phyloP scores from a whole-genome alignment of 2,329 filamentous ascomycete species.

The Epichloe coenophiala region DNA sequence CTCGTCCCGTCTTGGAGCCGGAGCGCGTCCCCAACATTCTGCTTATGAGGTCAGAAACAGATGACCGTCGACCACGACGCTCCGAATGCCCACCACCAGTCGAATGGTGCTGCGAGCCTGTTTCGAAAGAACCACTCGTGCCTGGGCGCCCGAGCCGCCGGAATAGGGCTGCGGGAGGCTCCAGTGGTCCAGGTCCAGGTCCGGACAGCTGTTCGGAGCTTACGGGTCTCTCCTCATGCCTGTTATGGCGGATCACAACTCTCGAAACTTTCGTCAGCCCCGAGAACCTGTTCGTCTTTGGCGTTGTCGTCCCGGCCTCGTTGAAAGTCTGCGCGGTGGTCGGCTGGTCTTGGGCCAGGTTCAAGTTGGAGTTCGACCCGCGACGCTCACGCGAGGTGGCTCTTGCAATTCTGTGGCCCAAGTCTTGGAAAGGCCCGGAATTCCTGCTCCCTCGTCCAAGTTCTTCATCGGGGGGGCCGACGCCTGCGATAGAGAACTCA shows the following conservation, averaged over 20 bases:
- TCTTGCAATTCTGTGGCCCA: constrained; percentile 29
- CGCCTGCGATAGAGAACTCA: constrained; percentile 24
- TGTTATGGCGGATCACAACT: neutral
- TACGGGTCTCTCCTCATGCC: neutral
- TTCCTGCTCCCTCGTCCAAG: constrained; percentile 23
- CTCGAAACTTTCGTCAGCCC: constrained; percentile 18
- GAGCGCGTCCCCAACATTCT: constrained; percentile 15
- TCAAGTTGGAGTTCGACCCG: constrained; percentile 9
- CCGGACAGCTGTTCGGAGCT: constrained; percentile 1
- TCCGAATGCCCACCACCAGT: constrained; percentile 6
- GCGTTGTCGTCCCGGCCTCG: constrained; percentile 4
- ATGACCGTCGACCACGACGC: constrained; percentile 15
- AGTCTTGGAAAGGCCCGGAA: constrained; percentile 37
- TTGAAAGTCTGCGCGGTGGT: constrained; percentile 1
- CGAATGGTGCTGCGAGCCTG: constrained; percentile 8
- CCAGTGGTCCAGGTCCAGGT: constrained; percentile 1
- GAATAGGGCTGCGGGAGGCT: neutral
- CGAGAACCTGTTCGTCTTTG: constrained; percentile 33
- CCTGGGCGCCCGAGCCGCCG: constrained; percentile 11
- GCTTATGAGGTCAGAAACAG: constrained; percentile 17
- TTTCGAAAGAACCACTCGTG: constrained; percentile 10
- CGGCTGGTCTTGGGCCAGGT: constrained; percentile 7
- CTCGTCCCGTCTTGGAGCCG: constrained; percentile 8
- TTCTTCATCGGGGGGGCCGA: constrained; percentile 23
- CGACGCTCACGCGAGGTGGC: constrained; percentile 19